Evolutionary conservation across 495 filamentous ascomycete species (phyloP).

Genomic region (Niebla homalea): DNA sequence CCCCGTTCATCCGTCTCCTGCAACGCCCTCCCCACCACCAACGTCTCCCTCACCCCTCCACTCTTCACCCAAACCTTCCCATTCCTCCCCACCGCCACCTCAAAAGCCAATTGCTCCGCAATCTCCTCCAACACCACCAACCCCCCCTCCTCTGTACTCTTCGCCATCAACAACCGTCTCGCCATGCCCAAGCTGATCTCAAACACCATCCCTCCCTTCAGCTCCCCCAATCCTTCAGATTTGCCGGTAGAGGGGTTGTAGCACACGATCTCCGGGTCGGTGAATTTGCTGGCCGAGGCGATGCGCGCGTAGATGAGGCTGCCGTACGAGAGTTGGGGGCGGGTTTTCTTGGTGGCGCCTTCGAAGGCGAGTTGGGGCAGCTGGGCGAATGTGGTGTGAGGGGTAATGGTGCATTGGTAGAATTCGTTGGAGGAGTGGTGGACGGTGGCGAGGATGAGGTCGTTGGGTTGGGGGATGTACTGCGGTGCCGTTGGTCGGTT

Average conservation of each 20-base stretch:
- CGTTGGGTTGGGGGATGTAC: slow-evolving; percentile 65
- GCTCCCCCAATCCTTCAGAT: slow-evolving; percentile 71
- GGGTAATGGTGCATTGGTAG: slow-evolving; percentile 58
- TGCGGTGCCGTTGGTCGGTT: slow-evolving; percentile 33
- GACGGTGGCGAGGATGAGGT: slow-evolving; percentile 76
- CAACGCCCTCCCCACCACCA: slow-evolving; percentile 71
- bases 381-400: slow-evolving; percentile 58
- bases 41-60: slow-evolving; percentile 49
- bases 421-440: slow-evolving; percentile 59
- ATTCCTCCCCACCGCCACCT: slow-evolving; percentile 89
- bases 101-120: slow-evolving; percentile 70
- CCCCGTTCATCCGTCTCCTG: slow-evolving; percentile 57
- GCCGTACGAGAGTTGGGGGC: slow-evolving; percentile 59
- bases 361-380: slow-evolving; percentile 86
- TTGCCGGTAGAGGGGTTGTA: slow-evolving; percentile 78
- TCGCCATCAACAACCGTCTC: slow-evolving; percentile 54
- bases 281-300: slow-evolving; percentile 59
- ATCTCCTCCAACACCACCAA: slow-evolving; percentile 68
- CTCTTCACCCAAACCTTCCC: slow-evolving; percentile 83
- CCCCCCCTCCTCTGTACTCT: slow-evolving; percentile 48
- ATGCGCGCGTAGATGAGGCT: slow-evolving; percentile 75
- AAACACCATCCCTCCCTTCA: slow-evolving; percentile 81
- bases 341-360: slow-evolving; percentile 79
- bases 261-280: slow-evolving; percentile 83
- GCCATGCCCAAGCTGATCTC: slow-evolving; percentile 69